Conservation (phyloP, 2,329 filamentous ascomycete genomes). For the Pyrenophora teres region DNA sequence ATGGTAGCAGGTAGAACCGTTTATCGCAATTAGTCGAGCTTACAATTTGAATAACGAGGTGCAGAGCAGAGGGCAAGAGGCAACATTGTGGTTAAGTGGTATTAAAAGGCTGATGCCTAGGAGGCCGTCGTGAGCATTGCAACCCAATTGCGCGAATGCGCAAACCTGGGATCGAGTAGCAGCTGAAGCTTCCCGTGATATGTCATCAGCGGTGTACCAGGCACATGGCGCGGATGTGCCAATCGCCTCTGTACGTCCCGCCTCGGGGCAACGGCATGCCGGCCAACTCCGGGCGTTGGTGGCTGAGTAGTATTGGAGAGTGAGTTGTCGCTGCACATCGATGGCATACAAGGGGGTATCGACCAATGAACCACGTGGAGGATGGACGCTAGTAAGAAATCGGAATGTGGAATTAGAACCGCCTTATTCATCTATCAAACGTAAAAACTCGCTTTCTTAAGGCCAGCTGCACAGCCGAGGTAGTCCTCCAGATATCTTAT, state of each 20-base stretch:
- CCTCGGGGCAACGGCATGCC: constrained; percentile 7
- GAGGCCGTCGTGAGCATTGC: constrained; percentile 15
- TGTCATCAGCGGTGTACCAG: constrained; percentile 16
- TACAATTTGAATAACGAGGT: constrained; percentile 1
- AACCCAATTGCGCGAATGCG: constrained; percentile 23
- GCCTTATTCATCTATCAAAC: too few relatives aligned
- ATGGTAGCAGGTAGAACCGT: background rate
- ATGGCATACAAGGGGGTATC: too few relatives aligned
- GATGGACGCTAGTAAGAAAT: too few relatives aligned
- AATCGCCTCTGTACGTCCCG: constrained; percentile 2
- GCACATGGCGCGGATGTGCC: constrained; percentile 3
- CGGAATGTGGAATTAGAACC: too few relatives aligned
- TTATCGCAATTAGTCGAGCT: constrained; percentile 1
- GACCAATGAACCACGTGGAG: too few relatives aligned
- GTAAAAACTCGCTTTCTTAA: too few relatives aligned
- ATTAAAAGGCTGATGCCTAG: constrained; percentile 12
- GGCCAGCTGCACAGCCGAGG: too few relatives aligned
- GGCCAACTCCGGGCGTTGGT: constrained; percentile 3
- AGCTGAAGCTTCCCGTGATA: constrained; percentile 13
- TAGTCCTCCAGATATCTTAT: too few relatives aligned
- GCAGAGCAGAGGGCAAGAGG: background rate
- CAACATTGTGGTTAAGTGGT: background rate
- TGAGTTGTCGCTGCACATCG: background rate
- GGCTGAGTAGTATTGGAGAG: constrained; percentile 17
- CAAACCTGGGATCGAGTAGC: constrained; percentile 22